A percentile compares a stretch with the other conserved stretches of the same genome.
These are phyloP conservation scores for Erysiphe pulchra DNA, from an alignment of 2,329 filamentous ascomycete species.

Conservation along the genomic window DNA sequence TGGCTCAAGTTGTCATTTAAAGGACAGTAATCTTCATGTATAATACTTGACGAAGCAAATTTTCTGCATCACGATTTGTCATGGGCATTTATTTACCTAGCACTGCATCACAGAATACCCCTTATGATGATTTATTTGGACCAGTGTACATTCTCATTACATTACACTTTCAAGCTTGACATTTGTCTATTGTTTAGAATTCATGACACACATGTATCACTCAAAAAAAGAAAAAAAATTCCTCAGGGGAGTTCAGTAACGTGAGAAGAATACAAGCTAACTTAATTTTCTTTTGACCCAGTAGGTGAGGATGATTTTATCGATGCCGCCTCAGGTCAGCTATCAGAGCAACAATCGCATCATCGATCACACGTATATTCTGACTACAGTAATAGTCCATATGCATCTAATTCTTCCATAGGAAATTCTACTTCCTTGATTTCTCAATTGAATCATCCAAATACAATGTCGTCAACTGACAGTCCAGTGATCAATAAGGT, in stretches of 20 bases:
- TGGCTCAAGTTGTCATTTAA: constrained; percentile 3
- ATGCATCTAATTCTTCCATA: constrained; percentile 32
- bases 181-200: constrained; percentile 1
- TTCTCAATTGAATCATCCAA: constrained; percentile 21
- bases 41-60: constrained; percentile 14
- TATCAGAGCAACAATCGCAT: constrained; percentile 21
- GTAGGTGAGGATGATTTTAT: constrained; percentile 36
- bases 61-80: constrained; percentile 8
- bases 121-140: constrained; percentile 9
- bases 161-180: constrained; percentile 1
- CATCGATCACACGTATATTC: constrained; percentile 51
- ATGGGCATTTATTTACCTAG: constrained; percentile 2
- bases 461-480: constrained; percentile 14
- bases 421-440: constrained; percentile 30
- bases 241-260: constrained; percentile 1
- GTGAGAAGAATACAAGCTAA: constrained; percentile 9
- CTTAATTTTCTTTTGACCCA: constrained; percentile 7
- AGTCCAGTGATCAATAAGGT: constrained; percentile 4
- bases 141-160: constrained; percentile 7
- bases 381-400: constrained; percentile 32
- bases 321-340: constrained; percentile 15
- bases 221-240: constrained; percentile 6
- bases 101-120: constrained; percentile 6
- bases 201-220: constrained; percentile 8
- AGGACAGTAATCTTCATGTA: constrained; percentile 11